These are phyloP conservation scores for Pseudonitzschia multistriata DNA, from an alignment of 108 stramenopile genomes.

Conservation along the genomic window DNA sequence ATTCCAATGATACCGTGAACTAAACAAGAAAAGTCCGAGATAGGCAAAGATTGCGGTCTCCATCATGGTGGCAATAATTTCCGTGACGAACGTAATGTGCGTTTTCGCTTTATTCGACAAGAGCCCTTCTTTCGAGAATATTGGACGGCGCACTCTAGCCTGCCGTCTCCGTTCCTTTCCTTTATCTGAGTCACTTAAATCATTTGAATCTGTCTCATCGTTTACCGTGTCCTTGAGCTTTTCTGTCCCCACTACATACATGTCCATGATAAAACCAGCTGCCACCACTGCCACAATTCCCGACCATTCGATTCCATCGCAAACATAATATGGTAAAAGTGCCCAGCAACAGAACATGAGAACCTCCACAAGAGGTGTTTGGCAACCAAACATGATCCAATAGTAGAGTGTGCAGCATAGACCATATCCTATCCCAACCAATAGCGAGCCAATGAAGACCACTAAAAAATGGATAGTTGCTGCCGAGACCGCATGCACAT, in stretches of 20 bases:
- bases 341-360: conserved; percentile 87
- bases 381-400: conserved; percentile 68
- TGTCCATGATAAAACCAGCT: conserved; percentile 87
- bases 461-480: conserved; percentile 82
- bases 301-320: conserved; percentile 85
- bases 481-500: conserved; percentile 52
- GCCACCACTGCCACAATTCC: conserved; percentile 93
- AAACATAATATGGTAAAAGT: conserved; percentile 87
- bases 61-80: conserved; percentile 81
- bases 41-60: conserved; percentile 92
- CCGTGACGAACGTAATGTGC: conserved; percentile 84
- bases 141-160: conserved; percentile 22
- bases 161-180: conserved; percentile 19
- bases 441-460: conserved; percentile 73
- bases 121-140: conserved; percentile 55
- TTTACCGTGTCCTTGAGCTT: background rate
- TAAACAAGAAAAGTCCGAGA: conserved; percentile 84
- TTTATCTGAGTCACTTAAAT: conserved; percentile 26
- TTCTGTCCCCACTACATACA: conserved; percentile 66
- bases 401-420: conserved; percentile 71
- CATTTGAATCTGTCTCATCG: conserved; percentile 33
- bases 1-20: conserved; percentile 81
- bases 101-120: conserved; percentile 48
- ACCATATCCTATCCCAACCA: conserved; percentile 77
- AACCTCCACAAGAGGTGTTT: conserved; percentile 80